Base-by-base conservation (phyloP, 1,284 basidiomycete species). In the Rhodotorula sp. region DNA sequence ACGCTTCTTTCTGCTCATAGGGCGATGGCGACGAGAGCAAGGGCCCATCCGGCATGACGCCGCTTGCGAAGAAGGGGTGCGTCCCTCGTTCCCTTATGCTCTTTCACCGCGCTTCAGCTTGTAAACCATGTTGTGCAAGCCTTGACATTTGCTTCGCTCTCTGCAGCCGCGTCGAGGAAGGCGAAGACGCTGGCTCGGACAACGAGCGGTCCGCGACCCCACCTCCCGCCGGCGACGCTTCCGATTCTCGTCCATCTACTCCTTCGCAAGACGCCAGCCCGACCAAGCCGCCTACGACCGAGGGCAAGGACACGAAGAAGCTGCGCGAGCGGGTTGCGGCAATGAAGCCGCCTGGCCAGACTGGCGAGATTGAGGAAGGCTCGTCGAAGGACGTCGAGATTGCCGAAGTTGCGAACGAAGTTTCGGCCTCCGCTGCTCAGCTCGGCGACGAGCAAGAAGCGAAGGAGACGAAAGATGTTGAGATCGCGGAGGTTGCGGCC, bases 51-150 rank as follows among this genome's bases (percentile, higher is more conserved):
- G 56, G 68, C 19, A 24, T 61, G 36, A 74, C 73, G 1, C 73
- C 73, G 8, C 48, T 68, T n/a, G 73, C 73, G 20, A 74, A 74
- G 68, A 70, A 74, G 56, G 66, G 71, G 73, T 74, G 7, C 52
- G 49, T 49, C 24, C 32, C 2, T n/a, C 58, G n/a, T 64, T 30
- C 48, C 63, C 1, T 20, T 19, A 15, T 22, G 20, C 29, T 17
- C 51, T 19, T 20, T 3, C 6, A 32, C 20, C 27, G 5, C 4
- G 22, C 34, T 6, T 34, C 11, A 9, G 49, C 27, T 44, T 17
- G 27, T 47, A 36, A 36, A 13, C 8, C 36, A 36, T 4, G 27
- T 30, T 2, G 39, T 11, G 1, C 7, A 15, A 30, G 4, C 29
- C 4, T 6, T 22, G 11, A 46, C 0, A 10, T 13, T 24, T 24